Conservation (phyloP, 495 filamentous ascomycete species). For the Neohortaea acidophila region DNA sequence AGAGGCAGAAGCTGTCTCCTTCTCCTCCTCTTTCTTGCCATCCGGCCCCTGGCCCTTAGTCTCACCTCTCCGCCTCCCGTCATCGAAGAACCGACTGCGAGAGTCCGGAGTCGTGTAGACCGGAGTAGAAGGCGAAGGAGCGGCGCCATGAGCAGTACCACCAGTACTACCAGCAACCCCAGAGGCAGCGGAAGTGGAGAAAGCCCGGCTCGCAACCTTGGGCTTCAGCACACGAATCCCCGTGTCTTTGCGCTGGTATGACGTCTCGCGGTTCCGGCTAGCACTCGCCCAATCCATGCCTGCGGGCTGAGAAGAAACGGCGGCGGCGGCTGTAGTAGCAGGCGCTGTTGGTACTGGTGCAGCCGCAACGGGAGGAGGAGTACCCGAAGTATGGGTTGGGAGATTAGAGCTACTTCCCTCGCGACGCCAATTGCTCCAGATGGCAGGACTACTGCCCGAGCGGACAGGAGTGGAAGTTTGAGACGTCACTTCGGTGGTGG, state of each 20-base stretch:
- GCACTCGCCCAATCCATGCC: conserved; percentile 26
- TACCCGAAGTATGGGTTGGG: too few species aligned
- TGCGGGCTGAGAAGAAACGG: conserved; percentile 4
- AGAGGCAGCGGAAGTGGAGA: conserved; percentile 16
- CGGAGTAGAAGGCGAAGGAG: too few species aligned
- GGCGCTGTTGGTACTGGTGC: too few species aligned
- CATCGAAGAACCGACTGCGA: conserved; percentile 29
- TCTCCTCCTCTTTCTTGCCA: conserved; percentile 27
- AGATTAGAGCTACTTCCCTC: conserved; percentile 16
- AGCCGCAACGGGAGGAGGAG: too few species aligned
- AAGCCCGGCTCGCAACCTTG: conserved; percentile 18
- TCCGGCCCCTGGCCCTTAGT: conserved; percentile 10
- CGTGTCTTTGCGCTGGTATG: conserved; percentile 26
- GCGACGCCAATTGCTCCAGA: conserved; percentile 30
- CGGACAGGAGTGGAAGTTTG: conserved; percentile 18
- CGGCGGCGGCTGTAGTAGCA: too few species aligned
- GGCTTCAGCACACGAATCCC: conserved; percentile 33
- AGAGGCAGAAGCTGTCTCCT: conserved; percentile 14
- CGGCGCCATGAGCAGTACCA: conserved; percentile 13
- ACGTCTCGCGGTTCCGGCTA: conserved; percentile 15
- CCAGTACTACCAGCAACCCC: neutral
- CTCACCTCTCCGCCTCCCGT: conserved; percentile 19
- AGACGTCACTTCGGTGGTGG: conserved; percentile 17
- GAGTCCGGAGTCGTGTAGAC: too few species aligned
- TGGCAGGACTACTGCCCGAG: conserved; percentile 23